phyloP scores from a whole-genome alignment of 371 early-diverging fungal species.

The Choanephora cucurbitarum region DNA sequence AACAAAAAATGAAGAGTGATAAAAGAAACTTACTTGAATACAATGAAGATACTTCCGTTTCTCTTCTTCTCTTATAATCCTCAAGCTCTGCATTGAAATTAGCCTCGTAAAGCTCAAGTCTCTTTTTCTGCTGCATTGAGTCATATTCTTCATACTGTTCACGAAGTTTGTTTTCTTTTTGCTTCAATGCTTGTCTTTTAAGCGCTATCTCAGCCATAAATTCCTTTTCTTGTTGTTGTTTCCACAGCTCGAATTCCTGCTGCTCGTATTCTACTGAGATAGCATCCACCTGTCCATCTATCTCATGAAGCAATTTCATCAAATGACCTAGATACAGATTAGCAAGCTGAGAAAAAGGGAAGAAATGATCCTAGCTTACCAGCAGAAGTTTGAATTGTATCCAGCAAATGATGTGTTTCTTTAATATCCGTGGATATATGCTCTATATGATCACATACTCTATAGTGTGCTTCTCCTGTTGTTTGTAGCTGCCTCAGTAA shows the following conservation, averaged over 20 bases:
- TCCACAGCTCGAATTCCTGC: conserved; percentile 43
- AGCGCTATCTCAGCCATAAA: conserved; percentile 3
- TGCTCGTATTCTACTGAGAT: conserved; percentile 26
- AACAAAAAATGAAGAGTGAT: not conserved
- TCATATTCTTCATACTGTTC: conserved; percentile 38
- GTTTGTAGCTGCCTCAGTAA: conserved; percentile 20
- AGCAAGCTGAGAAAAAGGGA: no score
- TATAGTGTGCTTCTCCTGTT: conserved; percentile 16
- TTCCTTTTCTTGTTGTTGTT: conserved; percentile 17
- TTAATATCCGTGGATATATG: conserved; percentile 2
- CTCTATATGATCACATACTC: conserved; percentile 11
- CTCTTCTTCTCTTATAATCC: conserved; percentile 43
- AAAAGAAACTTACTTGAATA: conserved; percentile 28
- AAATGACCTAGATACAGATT: conserved; percentile 16
- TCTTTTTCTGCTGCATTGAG: conserved; percentile 31
- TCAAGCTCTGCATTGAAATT: conserved; percentile 51
- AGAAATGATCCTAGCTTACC: conserved; percentile 6
- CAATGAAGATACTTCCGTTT: conserved; percentile 42
- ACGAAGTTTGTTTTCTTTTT: conserved; percentile 26
- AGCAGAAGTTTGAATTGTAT: conserved; percentile 11
- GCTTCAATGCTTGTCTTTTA: conserved; percentile 16
- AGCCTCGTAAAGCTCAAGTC: conserved; percentile 44
- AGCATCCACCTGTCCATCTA: conserved; percentile 32
- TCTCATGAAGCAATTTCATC: conserved; percentile 11
- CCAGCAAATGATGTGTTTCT: conserved; percentile 9